Base-by-base conservation (phyloP, 2,329 filamentous ascomycete genomes). In the Pestalotiopsis sp. region DNA sequence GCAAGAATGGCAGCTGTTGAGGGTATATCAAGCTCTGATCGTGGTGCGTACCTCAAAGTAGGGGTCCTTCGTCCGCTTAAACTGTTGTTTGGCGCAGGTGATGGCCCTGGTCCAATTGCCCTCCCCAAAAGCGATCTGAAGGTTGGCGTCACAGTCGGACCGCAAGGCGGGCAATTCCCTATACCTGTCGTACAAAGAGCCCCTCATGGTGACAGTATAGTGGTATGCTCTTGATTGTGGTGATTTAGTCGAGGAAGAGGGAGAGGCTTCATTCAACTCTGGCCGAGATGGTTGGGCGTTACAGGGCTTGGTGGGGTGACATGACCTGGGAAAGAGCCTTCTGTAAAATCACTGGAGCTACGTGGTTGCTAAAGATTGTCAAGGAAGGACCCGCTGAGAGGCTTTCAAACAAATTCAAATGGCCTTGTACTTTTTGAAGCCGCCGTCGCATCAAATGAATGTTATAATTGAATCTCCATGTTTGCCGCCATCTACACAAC, bases 91-190 rank as follows among this genome's bases (percentile, higher is more conserved):
- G 14, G 87, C 87, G 14, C 88, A 80, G 36, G 84, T 85, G 31
- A 84, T 79, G 66, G 84, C 86, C 17, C 79, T 78, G 20, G 80
- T 72, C 87, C 87, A 90, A 76, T 86, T 87, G 65, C 83, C 81
- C 66, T 87, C 85, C 55, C 81, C 80, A 68, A 87, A 90, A 65
- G 86, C 86, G 14, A 83, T 81, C 78, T 88, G 85, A 11, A 90
- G 81, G 79, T 87, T 84, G 64, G 86, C 20, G 9, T 70, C 69
- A 2, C 71, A 71, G 12, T 67, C 67, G 4, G 63, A 31, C 59
- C 72, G 72, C 41, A 75, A 64, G 13, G 71, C 23, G 4, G 71
- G 67, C 65, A 31, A 62, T 11, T 20, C 4, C 25, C 36, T 39
- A 12, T 20, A 6, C 55, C 31, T 59, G 13, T 36, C n/a, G 25